Base-by-base conservation (phyloP, 352 stramenopile genomes). In the Peronospora belbahrii region DNA sequence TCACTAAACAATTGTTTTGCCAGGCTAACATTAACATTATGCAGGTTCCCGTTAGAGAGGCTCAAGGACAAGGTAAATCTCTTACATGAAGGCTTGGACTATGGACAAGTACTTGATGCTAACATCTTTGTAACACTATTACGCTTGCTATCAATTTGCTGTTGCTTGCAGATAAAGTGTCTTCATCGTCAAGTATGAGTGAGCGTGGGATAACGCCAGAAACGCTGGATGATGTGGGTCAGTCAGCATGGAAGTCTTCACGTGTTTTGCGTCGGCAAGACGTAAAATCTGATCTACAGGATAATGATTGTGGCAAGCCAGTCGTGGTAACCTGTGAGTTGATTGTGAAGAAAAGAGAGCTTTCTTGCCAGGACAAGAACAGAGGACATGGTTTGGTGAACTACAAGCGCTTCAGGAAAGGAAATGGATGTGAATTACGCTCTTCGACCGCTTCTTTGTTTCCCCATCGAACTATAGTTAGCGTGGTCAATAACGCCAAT, bases 331-430 rank as follows among this genome's bases (percentile, higher is more conserved):
- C 53, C 37, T 85, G 68, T 43, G 62, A 57, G 6, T 47, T 89
- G 13, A 52, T 89, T 9, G 62, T 84, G 9, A 82, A 74, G 40
- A 70, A 62, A 30, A 46, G 33, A 19, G 37, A 42, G 4, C 37
- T 39, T 4, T 13, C 22, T 24, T 33, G 9, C 17, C 24, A 35
- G 22, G n/a, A 19, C 35, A 33, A 24, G 31, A 43, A n/a, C 13
- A 34, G 27, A 23, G 37, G 23, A 25, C 34, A 51, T n/a, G 37
- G 50, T 8, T 42, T 66, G 10, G 43, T 62, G 31, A 90, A 94
- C 30, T 91, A 83, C 50, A 94, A 94, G 62, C 74, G 75, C 6
- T 94, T 94, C 52, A 85, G 78, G 33, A 94, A 94, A 47, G 73
- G 77, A 14, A 87, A 86, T 22, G 62, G 62, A 6, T 72, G 62